phyloP scores from a whole-genome alignment of 2,329 filamentous ascomycete genomes.

The Paraphaeosphaeria sporulosa region DNA sequence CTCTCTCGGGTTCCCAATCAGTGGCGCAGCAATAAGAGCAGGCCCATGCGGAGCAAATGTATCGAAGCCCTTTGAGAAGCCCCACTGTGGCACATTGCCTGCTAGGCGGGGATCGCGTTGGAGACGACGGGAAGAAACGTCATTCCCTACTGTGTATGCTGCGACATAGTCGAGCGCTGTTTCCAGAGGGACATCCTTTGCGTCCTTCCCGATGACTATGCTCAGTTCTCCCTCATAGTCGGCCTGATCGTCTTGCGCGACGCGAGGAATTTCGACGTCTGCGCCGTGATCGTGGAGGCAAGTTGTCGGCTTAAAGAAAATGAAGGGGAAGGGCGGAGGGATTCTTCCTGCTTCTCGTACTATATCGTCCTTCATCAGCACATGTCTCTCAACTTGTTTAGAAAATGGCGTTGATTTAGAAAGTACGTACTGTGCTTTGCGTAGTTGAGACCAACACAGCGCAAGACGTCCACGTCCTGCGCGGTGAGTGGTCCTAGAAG shows the following conservation, averaged over 20 bases:
- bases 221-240: slow-evolving; percentile 65
- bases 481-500: slow-evolving; percentile 58
- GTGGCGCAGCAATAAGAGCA: slow-evolving; percentile 48
- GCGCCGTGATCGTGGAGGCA: slow-evolving; percentile 16
- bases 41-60: slow-evolving; percentile 64
- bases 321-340: slow-evolving; percentile 53
- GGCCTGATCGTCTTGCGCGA: slow-evolving; percentile 39
- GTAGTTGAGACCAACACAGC: slow-evolving; percentile 65
- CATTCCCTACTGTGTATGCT: slow-evolving; percentile 61
- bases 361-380: slow-evolving; percentile 25
- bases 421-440: slow-evolving; percentile 53
- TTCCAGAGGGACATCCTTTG: slow-evolving; percentile 51
- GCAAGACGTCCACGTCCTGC: slow-evolving; percentile 60
- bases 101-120: slow-evolving; percentile 55
- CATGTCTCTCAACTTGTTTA: too few species aligned
- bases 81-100: slow-evolving; percentile 62
- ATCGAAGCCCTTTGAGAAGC: slow-evolving; percentile 62
- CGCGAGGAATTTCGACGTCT: slow-evolving; percentile 16
- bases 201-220: slow-evolving; percentile 60
- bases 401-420: neutral
- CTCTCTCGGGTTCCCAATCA: slow-evolving; percentile 56
- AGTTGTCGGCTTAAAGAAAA: slow-evolving; percentile 54
- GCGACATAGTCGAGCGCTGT: slow-evolving; percentile 60
- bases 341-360: slow-evolving; percentile 56
- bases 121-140: slow-evolving; percentile 19